Conservation (phyloP, 2,329 filamentous ascomycete species). For the Xylariaceae sp. region DNA sequence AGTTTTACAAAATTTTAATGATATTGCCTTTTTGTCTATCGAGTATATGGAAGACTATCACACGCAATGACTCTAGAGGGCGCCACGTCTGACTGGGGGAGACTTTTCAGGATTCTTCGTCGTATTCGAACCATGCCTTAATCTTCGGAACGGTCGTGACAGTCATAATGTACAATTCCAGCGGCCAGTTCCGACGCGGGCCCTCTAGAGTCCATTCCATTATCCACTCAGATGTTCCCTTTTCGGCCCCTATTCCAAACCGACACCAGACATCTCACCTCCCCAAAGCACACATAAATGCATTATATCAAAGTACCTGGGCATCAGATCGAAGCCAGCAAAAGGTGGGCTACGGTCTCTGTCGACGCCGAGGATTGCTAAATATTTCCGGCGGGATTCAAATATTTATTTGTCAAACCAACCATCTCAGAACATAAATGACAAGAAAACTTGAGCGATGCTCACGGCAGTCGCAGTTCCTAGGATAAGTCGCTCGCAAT, state of each 20-base stretch:
- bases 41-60: constrained; percentile 27
- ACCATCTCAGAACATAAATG: constrained; percentile 34
- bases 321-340: constrained; percentile 38
- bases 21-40: constrained; percentile 25
- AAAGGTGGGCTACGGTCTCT: constrained; percentile 38
- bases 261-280: constrained; percentile 23
- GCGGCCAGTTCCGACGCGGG: constrained; percentile 24
- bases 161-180: constrained; percentile 34
- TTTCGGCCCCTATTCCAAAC: constrained; percentile 27
- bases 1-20: constrained; percentile 3
- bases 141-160: constrained; percentile 30
- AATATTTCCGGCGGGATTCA: constrained; percentile 22
- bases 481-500: constrained; percentile 28
- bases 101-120: constrained; percentile 8
- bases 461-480: constrained; percentile 37
- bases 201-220: constrained; percentile 29
- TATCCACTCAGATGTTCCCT: constrained; percentile 25
- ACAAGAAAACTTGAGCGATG: constrained; percentile 37
- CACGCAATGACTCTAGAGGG: constrained; percentile 14
- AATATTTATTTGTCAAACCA: constrained; percentile 26
- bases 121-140: constrained; percentile 24
- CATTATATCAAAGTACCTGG: constrained; percentile 38
- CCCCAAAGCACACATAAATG: constrained; percentile 28
- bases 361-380: constrained; percentile 29
- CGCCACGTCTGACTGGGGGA: neutral